Evolutionary conservation across 2,329 filamentous ascomycete species (phyloP), one percentile per base, ranked within the genome.

Genomic region (Aspergillus arachidicola): DNA sequence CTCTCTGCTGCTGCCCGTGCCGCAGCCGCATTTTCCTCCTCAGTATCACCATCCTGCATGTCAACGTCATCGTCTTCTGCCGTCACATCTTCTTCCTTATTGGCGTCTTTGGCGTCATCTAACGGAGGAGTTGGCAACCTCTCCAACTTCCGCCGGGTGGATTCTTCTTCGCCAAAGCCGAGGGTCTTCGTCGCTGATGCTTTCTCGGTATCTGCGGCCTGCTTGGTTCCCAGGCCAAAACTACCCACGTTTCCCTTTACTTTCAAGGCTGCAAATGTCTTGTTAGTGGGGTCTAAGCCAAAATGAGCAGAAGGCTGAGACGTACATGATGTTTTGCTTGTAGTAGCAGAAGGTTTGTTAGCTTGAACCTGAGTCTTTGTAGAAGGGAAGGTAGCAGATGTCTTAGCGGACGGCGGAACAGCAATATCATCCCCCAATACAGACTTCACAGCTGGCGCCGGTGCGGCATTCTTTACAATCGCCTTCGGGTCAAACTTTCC

Each of bases 401-500:
- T 69, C 75, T 83, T 84, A 70, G 76, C 74, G 67, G 79, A 71
- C 60, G 78, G 75, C 63, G 84, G 83, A 57, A 86, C 78, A 58
- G 82, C 77, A 66, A 87, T 76, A 76, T 87, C 85, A 60, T 79
- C 83, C 61, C 85, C 86, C 62, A 89, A 78, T 48, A 85, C 74
- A 72, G 86, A 80, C 59, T 84, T 78, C 50, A 85, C 81, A 57
- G 84, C 84, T 36, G 87, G 82, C 48, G 85, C 81, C 36, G 86
- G 84, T 48, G 88, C 85, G 23, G 90, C 86, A 75, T 92, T 95
- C 77, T 94, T 96, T 46, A 87, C 90, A 69, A 95, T 93, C 23
- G 88, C 90, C 77, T 96, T 96, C 6, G 92, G 91, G 70, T 96
- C 91, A 71, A 95, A 94, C 76, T 95, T 96, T 70, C 91, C 90